phyloP scores from a whole-genome alignment of 2,329 filamentous ascomycete genomes.

The Fusarium torulosum region DNA sequence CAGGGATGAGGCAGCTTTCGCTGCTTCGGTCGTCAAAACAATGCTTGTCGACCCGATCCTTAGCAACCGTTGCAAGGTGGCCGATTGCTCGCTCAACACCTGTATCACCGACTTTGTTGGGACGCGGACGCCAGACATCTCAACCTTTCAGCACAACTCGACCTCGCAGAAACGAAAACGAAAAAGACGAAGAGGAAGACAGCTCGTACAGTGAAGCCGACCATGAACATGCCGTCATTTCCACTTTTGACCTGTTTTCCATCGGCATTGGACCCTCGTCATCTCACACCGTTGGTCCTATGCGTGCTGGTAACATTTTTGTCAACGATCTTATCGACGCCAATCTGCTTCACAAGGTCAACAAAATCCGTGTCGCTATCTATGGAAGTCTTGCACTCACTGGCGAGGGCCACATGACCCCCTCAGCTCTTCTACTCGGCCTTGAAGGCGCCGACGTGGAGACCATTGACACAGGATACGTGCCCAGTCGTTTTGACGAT shows the following conservation, averaged over 20 bases:
- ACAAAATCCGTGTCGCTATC: conserved; percentile 62
- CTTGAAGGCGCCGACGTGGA: conserved; percentile 64
- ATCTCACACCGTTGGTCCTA: conserved; percentile 65
- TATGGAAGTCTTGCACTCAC: conserved; percentile 65
- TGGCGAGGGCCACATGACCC: conserved; percentile 66
- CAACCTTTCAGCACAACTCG: conserved; percentile 32
- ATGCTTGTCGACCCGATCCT: conserved; percentile 34
- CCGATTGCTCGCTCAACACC: conserved; percentile 23
- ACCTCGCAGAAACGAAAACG: conserved; percentile 6
- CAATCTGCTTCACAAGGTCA: conserved; percentile 58
- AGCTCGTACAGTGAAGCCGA: conserved; percentile 61
- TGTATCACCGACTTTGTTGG: conserved; percentile 3
- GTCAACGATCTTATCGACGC: conserved; percentile 62
- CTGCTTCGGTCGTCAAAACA: conserved; percentile 34
- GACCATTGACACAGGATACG: conserved; percentile 62
- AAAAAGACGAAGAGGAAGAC: conserved; percentile 47
- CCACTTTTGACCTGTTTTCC: conserved; percentile 65
- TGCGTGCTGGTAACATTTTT: conserved; percentile 66
- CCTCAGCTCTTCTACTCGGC: conserved; percentile 62
- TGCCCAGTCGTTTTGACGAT: conserved; percentile 59
- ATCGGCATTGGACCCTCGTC: conserved; percentile 66
- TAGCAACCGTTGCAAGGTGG: conserved; percentile 20
- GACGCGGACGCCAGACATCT: neutral
- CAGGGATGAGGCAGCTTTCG: conserved; percentile 38
- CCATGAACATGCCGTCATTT: conserved; percentile 65